Conservation (phyloP, 352 stramenopile genomes). For the Peronospora farinosa region DNA sequence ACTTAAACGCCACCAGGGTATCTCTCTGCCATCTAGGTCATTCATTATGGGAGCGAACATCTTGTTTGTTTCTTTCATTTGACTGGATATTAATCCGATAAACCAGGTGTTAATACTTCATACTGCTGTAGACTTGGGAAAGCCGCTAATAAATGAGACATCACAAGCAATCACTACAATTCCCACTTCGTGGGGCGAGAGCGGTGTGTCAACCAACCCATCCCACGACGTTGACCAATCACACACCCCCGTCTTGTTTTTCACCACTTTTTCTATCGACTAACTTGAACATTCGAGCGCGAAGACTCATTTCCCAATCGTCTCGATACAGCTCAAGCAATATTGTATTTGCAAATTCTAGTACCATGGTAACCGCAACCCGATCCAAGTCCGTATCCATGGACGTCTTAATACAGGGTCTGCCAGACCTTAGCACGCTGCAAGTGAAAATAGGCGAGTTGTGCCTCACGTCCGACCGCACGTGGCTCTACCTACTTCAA, state of each 20-base stretch:
- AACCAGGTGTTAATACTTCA: not conserved
- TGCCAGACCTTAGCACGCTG: conserved; percentile 43
- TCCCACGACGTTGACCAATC: conserved; percentile 27
- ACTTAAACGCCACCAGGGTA: not conserved
- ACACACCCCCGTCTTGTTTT: conserved; percentile 1
- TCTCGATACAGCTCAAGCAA: not conserved
- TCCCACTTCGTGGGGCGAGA: conserved; percentile 9
- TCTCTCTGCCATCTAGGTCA: not conserved
- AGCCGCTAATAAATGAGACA: not conserved
- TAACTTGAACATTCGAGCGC: conserved; percentile 23
- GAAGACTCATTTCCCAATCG: conserved; percentile 23
- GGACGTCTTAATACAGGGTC: conserved; percentile 12
- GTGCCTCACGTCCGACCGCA: conserved; percentile 45
- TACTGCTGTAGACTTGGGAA: not conserved
- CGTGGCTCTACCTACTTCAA: conserved; percentile 66
- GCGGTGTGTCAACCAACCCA: conserved; percentile 10
- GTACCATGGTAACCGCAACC: conserved; percentile 18
- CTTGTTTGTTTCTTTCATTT: not conserved
- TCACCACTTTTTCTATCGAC: conserved; percentile 7
- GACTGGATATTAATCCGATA: not conserved
- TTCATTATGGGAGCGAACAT: not conserved
- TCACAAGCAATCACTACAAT: not conserved
- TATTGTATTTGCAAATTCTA: not conserved
- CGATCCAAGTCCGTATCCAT: conserved; percentile 26
- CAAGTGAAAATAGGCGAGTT: conserved; percentile 52